These are phyloP conservation scores for Cadophora sp. DNA, from an alignment of 2,329 filamentous ascomycete genomes.

Conservation along the genomic window DNA sequence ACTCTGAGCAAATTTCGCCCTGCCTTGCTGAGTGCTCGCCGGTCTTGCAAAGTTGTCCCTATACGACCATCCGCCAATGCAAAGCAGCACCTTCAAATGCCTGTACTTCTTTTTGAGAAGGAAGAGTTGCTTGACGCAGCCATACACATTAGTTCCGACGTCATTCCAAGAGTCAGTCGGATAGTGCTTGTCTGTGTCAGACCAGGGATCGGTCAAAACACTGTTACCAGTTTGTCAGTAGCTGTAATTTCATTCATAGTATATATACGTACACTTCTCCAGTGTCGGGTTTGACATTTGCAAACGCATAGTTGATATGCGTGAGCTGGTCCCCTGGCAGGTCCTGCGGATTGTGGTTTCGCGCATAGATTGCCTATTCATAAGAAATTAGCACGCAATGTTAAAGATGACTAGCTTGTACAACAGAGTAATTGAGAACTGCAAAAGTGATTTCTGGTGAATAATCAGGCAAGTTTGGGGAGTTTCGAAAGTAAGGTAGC, in stretches of 20 bases:
- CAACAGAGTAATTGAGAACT: too few relatives aligned
- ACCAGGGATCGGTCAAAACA: constrained; percentile 55
- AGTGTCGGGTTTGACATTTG: constrained; percentile 70
- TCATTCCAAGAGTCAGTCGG: constrained; percentile 73
- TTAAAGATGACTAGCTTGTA: too few relatives aligned
- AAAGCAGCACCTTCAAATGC: constrained; percentile 79
- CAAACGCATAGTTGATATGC: constrained; percentile 80
- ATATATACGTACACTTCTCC: constrained; percentile 48
- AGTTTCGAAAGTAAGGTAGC: too few relatives aligned
- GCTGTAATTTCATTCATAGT: too few relatives aligned
- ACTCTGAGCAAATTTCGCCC: constrained; percentile 24
- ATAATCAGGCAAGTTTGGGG: too few relatives aligned
- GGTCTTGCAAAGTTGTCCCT: constrained; percentile 69
- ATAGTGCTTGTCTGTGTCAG: constrained; percentile 77
- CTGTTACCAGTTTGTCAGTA: too few relatives aligned
- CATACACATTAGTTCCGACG: constrained; percentile 77
- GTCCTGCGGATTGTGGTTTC: constrained; percentile 73
- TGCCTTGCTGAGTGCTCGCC: constrained; percentile 61
- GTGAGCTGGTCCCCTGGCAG: constrained; percentile 73
- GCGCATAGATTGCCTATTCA: constrained; percentile 67
- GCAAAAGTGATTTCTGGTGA: too few relatives aligned
- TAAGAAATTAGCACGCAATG: not conserved
- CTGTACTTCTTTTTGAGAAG: constrained; percentile 79
- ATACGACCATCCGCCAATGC: constrained; percentile 87
- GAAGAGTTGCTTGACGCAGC: constrained; percentile 80